Percentiles rank a stretch among this genome's conserved stretches.
These are phyloP conservation scores for Begonia peltatifolia DNA, from an alignment of 306 rosid genomes.

Conservation along the genomic window DNA sequence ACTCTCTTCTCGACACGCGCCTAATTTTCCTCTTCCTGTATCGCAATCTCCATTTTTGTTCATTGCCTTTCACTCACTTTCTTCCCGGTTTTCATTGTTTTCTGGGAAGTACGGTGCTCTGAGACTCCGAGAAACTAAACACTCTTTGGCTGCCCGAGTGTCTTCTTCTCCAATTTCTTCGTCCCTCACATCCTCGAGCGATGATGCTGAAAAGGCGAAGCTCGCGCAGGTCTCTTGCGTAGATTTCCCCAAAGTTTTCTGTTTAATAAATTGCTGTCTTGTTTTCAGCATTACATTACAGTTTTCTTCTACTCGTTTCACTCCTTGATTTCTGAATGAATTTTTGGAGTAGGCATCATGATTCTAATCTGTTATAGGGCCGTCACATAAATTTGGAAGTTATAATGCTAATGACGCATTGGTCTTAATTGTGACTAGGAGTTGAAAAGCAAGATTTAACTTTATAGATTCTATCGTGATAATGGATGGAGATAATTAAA, in stretches of 20 bases:
- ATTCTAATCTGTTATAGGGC: neutral
- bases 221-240: slow-evolving; percentile 46
- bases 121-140: slow-evolving; percentile 15
- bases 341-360: too few relatives aligned
- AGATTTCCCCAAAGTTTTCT: too few relatives aligned
- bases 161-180: slow-evolving; percentile 40
- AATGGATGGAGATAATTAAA: too few relatives aligned
- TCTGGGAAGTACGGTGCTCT: slow-evolving; percentile 13
- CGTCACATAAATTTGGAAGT: neutral
- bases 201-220: slow-evolving; percentile 59
- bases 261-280: neutral
- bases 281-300: neutral
- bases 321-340: neutral
- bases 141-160: slow-evolving; percentile 23
- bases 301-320: neutral
- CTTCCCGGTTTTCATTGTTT: slow-evolving; percentile 13
- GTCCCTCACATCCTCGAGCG: slow-evolving; percentile 22
- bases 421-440: too few relatives aligned
- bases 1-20: slow-evolving; percentile 14
- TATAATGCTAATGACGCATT: neutral
- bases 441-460: neutral
- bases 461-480: too few relatives aligned
- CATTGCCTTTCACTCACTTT: slow-evolving; percentile 13
- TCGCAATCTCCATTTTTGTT: slow-evolving; percentile 10
- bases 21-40: slow-evolving; percentile 12